Conservation (phyloP, 345 rosid genomes). For the Cardamine occulta region DNA sequence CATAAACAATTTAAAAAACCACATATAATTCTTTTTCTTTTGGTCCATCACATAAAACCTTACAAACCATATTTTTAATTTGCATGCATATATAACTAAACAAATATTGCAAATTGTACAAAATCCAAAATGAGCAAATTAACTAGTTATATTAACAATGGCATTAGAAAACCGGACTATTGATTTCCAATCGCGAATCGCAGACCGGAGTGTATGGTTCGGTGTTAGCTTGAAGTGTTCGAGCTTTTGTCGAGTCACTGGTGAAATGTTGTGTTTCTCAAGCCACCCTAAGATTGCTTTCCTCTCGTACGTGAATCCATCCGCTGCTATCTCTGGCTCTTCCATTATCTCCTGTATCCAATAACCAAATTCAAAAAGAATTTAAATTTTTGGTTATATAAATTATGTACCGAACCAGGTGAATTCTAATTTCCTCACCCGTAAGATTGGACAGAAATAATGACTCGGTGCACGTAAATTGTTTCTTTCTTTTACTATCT, state of each 20-base stretch:
- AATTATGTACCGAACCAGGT: background rate
- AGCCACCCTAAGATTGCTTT: conserved; percentile 80
- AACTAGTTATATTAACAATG: conserved; percentile 16
- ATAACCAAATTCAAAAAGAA: background rate
- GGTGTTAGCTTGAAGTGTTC: conserved; percentile 60
- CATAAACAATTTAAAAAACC: conserved; percentile 22
- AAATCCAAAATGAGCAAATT: conserved; percentile 2
- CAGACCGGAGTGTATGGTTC: conserved; percentile 70
- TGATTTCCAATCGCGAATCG: conserved; percentile 81
- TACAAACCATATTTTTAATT: conserved; percentile 15
- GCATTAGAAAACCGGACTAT: conserved; percentile 43
- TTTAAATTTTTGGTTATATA: background rate
- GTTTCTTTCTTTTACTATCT: conserved; percentile 51
- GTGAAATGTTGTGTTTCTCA: conserved; percentile 72
- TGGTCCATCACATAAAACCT: conserved; percentile 27
- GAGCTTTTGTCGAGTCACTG: conserved; percentile 67
- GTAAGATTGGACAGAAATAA: conserved; percentile 84
- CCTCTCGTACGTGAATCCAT: conserved; percentile 86
- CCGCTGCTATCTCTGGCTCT: conserved; percentile 82
- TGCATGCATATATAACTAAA: conserved; percentile 1
- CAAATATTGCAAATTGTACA: background rate
- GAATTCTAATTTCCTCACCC: conserved; percentile 47
- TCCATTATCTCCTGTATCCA: conserved; percentile 71
- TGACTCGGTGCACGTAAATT: conserved; percentile 63
- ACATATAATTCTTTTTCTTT: background rate